Conservation (phyloP, 139 green algal species). For the Desmodesmus armatus region DNA sequence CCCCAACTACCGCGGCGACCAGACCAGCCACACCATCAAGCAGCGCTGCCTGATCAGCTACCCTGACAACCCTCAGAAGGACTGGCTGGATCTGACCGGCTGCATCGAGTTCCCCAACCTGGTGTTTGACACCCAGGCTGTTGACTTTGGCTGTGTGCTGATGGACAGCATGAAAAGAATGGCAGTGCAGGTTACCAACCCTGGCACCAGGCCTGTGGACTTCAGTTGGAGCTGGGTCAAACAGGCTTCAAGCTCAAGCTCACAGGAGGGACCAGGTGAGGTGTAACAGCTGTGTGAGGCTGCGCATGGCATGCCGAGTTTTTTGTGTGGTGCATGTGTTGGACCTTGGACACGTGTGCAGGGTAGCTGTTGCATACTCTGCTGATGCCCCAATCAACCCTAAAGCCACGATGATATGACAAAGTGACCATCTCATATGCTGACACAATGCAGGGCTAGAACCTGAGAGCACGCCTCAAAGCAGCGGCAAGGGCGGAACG, state of each 20-base stretch:
- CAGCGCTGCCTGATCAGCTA: conserved; percentile 72
- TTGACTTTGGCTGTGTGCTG: conserved; percentile 83
- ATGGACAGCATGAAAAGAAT: conserved; percentile 76
- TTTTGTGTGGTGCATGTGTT: too few species aligned
- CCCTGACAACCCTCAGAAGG: conserved; percentile 78
- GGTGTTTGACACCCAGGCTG: conserved; percentile 30
- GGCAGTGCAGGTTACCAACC: conserved; percentile 73
- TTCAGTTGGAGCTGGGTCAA: conserved; percentile 73
- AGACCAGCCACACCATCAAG: conserved; percentile 49
- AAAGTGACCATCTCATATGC: too few species aligned
- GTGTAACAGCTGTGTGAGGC: neutral
- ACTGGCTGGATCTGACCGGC: conserved; percentile 72
- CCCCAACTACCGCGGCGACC: conserved; percentile 55
- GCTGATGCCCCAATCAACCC: too few species aligned
- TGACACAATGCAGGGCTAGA: too few species aligned
- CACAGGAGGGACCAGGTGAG: neutral
- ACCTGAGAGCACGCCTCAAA: too few species aligned
- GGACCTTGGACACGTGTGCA: too few species aligned
- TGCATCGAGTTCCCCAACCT: conserved; percentile 84
- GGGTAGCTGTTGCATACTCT: too few species aligned
- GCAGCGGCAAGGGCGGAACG: too few species aligned
- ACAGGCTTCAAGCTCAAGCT: neutral
- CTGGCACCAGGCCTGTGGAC: conserved; percentile 53
- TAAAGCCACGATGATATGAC: too few species aligned
- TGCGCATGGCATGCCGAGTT: too few species aligned